Evolutionary conservation across 75 land plant genomes (phyloP).

Genomic region (Picea glauca): DNA sequence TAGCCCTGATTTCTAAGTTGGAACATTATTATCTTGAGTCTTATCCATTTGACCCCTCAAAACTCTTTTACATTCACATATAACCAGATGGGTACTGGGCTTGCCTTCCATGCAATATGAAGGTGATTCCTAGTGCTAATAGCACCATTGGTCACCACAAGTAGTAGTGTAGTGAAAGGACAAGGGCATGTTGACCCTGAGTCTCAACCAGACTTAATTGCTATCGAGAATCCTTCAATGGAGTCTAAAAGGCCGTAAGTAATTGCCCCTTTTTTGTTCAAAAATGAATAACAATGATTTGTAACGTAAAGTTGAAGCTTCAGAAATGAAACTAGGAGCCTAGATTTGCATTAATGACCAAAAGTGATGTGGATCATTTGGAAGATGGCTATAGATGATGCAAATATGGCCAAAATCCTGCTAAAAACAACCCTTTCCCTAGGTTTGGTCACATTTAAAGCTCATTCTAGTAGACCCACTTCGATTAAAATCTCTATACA

Average conservation of each 20-base stretch:
- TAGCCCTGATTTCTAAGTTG: too few species aligned
- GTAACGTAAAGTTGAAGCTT: too few species aligned
- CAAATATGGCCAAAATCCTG: conserved; percentile 87
- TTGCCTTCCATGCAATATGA: too few species aligned
- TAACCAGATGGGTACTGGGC: too few species aligned
- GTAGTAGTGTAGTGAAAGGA: too few species aligned
- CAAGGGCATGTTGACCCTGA: background rate
- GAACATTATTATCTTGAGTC: too few species aligned
- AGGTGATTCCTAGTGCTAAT: too few species aligned
- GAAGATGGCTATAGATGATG: conserved; percentile 87
- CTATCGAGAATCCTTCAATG: conserved; percentile 16
- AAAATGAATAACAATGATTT: too few species aligned
- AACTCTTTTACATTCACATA: too few species aligned
- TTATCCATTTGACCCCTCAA: too few species aligned
- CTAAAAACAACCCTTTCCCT: conserved; percentile 82
- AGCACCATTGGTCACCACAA: background rate
- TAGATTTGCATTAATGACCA: conserved; percentile 66
- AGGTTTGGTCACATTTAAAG: conserved; percentile 28
- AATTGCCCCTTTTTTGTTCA: background rate
- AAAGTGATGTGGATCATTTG: conserved; percentile 73
- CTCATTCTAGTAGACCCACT: too few species aligned
- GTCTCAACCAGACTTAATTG: background rate
- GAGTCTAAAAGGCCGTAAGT: conserved; percentile 42
- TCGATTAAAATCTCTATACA: too few species aligned
- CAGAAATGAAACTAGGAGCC: conserved; percentile 54